phyloP scores from a whole-genome alignment of 169 alveolate species.

The Cryptosporidium xiaoi region DNA sequence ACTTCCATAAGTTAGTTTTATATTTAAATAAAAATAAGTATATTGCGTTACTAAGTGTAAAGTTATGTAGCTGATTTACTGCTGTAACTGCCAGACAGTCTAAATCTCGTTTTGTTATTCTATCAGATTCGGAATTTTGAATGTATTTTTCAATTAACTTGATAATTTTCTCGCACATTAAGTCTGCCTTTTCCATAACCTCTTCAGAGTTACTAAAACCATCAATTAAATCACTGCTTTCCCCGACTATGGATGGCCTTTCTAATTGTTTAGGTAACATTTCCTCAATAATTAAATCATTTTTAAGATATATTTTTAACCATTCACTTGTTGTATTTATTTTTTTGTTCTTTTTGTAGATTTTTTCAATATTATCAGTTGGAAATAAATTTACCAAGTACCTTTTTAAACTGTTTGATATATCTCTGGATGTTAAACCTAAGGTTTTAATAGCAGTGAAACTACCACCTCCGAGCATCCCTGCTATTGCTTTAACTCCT shows the following conservation, averaged over 20 bases:
- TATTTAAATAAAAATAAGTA: slow-evolving; percentile 28
- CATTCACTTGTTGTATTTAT: slow-evolving; percentile 25
- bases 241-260: slow-evolving; percentile 19
- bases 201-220: not conserved
- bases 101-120: slow-evolving; percentile 2
- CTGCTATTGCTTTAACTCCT: slow-evolving; percentile 33
- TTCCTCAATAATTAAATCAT: not conserved
- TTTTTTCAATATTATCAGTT: slow-evolving; percentile 3
- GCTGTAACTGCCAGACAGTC: slow-evolving; percentile 50
- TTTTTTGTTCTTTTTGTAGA: slow-evolving; percentile 11
- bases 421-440: slow-evolving; percentile 56
- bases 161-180: slow-evolving; percentile 5
- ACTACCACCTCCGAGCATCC: slow-evolving; percentile 67
- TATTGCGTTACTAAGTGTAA: slow-evolving; percentile 41
- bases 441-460: slow-evolving; percentile 45
- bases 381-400: slow-evolving; percentile 20
- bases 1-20: slow-evolving; percentile 36
- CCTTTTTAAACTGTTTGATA: not conserved
- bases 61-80: slow-evolving; percentile 7
- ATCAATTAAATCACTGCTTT: not conserved
- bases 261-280: slow-evolving; percentile 64
- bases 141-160: slow-evolving; percentile 1
- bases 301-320: slow-evolving; percentile 30
- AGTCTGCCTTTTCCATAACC: slow-evolving; percentile 9
- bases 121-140: not conserved